A percentile compares a stretch with the other conserved stretches of the same genome.
phyloP scores from a whole-genome alignment of 164 flowering plant genomes.

The Buxus sempervirens region DNA sequence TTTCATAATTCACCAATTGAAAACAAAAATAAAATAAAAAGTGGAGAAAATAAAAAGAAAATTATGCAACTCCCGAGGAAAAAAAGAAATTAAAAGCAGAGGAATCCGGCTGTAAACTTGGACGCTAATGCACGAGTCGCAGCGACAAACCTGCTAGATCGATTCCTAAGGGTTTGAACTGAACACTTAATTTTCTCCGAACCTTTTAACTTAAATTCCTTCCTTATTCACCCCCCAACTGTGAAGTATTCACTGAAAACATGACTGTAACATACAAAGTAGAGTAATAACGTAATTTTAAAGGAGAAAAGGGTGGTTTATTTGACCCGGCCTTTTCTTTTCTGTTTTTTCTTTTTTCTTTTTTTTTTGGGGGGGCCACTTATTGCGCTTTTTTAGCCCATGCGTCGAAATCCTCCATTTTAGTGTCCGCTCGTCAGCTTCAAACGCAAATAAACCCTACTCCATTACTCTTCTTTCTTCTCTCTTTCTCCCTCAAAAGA shows the following conservation, averaged over 20 bases:
- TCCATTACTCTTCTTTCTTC: slow-evolving; percentile 15
- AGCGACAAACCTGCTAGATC: slow-evolving; percentile 75
- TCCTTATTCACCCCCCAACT: slow-evolving; percentile 3
- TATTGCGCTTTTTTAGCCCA: too few relatives aligned
- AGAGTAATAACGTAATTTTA: slow-evolving; percentile 17
- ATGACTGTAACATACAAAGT: too few relatives aligned
- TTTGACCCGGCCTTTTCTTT: too few relatives aligned
- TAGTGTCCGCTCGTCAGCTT: slow-evolving; percentile 63
- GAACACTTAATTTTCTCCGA: slow-evolving; percentile 21
- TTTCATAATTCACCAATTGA: not conserved
- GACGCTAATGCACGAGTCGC: slow-evolving; percentile 48
- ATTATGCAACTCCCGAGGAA: slow-evolving; percentile 42
- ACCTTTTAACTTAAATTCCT: slow-evolving; percentile 2
- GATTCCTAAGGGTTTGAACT: slow-evolving; percentile 57
- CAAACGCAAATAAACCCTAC: slow-evolving; percentile 58
- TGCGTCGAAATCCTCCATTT: slow-evolving; percentile 47
- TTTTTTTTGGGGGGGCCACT: too few relatives aligned
- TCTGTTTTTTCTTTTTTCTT: too few relatives aligned
- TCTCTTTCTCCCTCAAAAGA: slow-evolving; percentile 1
- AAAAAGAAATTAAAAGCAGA: slow-evolving; percentile 27
- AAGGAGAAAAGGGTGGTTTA: not conserved
- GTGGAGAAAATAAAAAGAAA: slow-evolving; percentile 5
- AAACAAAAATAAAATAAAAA: not conserved
- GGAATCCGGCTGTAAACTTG: slow-evolving; percentile 71
- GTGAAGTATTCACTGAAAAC: too few relatives aligned